Percentiles rank a stretch among this genome's conserved stretches.
Conservation (phyloP, 805 yeast genomes). For the Saccharomycopsis amapae region DNA sequence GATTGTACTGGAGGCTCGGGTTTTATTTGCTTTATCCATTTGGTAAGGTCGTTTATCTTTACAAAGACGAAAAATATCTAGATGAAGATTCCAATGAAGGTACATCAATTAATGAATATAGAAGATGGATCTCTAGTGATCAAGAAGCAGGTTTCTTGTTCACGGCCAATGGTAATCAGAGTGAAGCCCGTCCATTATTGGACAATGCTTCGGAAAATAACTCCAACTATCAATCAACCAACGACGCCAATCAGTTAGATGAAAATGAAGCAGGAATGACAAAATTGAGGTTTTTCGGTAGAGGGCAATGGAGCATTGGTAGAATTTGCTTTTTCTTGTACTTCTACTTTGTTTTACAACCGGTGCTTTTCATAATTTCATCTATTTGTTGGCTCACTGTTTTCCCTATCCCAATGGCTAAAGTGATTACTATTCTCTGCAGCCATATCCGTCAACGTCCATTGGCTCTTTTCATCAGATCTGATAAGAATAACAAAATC, state of each 20-base stretch:
- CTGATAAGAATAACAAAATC: conserved; percentile 36
- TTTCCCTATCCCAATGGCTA: conserved; percentile 90
- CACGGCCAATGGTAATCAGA: conserved; percentile 18
- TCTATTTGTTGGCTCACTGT: conserved; percentile 72
- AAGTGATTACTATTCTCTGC: conserved; percentile 58
- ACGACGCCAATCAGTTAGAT: not conserved
- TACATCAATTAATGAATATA: conserved; percentile 73
- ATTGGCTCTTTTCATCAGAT: conserved; percentile 70
- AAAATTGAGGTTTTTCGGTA: conserved; percentile 62
- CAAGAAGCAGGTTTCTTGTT: conserved; percentile 77
- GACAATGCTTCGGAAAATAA: conserved; percentile 15
- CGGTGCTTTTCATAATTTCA: conserved; percentile 50
- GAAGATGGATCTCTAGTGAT: conserved; percentile 72
- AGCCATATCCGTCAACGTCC: conserved; percentile 87
- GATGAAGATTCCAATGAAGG: conserved; percentile 89
- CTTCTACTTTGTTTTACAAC: conserved; percentile 65
- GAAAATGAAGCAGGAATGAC: conserved; percentile 11
- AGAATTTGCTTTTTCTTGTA: conserved; percentile 66
- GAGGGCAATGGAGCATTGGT: conserved; percentile 88
- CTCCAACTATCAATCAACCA: conserved; percentile 3
- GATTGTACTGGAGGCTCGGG: conserved; percentile 53
- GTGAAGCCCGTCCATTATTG: conserved; percentile 8
- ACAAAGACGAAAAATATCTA: conserved; percentile 71
- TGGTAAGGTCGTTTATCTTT: conserved; percentile 78
- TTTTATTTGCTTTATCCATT: conserved; percentile 77